Evolutionary conservation across 768 basidiomycete species (phyloP).

Genomic region (Coprinopsis sp.): DNA sequence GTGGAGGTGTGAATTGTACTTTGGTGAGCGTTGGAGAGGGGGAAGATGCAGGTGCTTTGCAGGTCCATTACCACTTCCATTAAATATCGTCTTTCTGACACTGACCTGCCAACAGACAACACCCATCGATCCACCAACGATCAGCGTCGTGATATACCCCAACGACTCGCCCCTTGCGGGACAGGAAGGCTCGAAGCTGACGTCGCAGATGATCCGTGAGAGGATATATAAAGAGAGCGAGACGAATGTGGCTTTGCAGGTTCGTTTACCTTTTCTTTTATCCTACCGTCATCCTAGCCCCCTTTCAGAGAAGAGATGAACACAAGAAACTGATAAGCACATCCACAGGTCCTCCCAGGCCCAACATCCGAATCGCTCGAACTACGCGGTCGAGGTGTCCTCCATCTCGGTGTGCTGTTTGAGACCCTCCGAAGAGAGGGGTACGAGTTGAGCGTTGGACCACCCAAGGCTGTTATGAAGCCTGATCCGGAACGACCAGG

Average conservation of each 20-base stretch:
- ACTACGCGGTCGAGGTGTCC: constrained; percentile 44
- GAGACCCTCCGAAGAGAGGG: constrained; percentile 47
- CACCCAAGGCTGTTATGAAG: constrained; percentile 48
- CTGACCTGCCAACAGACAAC: constrained; percentile 31
- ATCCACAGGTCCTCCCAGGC: constrained; percentile 44
- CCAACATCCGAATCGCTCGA: constrained; percentile 47
- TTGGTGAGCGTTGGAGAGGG: constrained; percentile 42
- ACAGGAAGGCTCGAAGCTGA: constrained; percentile 43
- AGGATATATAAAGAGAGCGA: constrained; percentile 46
- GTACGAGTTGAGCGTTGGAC: constrained; percentile 42
- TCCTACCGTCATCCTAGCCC: too few species aligned
- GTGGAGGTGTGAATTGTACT: constrained; percentile 41
- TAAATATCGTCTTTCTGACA: constrained; percentile 6
- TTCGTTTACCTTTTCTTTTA: too few species aligned
- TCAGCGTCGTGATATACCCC: constrained; percentile 42
- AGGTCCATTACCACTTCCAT: constrained; percentile 31
- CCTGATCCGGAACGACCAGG: constrained; percentile 31
- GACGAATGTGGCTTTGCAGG: constrained; percentile 49
- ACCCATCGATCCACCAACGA: constrained; percentile 48
- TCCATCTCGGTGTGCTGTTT: constrained; percentile 48
- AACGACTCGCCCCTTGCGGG: constrained; percentile 47
- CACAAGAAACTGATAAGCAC: too few species aligned
- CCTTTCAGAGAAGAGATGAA: too few species aligned
- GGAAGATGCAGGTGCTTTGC: constrained; percentile 31
- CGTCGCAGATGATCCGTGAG: constrained; percentile 44